Evolutionary conservation across 768 basidiomycete genomes (phyloP).

Genomic region (Candolleomyces aberdarensis): DNA sequence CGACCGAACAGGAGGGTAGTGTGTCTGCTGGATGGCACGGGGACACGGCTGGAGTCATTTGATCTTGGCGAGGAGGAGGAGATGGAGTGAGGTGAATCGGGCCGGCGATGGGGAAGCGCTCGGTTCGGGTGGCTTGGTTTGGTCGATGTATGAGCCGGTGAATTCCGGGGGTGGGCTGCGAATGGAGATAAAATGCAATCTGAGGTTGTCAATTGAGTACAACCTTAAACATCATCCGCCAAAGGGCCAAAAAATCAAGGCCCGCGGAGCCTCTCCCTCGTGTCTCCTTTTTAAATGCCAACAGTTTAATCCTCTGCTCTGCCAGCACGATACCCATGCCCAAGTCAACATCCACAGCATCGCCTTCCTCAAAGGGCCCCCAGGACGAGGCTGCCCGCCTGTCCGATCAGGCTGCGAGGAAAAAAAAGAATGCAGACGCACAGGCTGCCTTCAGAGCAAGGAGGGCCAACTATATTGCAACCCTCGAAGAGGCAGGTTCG

Average conservation of each 20-base stretch:
- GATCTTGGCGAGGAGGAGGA: slow-evolving; percentile 57
- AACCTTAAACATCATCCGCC: slow-evolving; percentile 9
- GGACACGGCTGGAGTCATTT: slow-evolving; percentile 64
- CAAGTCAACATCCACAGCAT: slow-evolving; percentile 34
- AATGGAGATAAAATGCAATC: slow-evolving; percentile 35
- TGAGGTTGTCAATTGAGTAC: slow-evolving; percentile 30
- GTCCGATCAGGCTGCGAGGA: slow-evolving; percentile 69
- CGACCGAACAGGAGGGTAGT: slow-evolving; percentile 69
- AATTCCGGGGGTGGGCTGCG: slow-evolving; percentile 19
- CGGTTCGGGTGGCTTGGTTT: not conserved
- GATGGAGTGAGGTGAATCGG: slow-evolving; percentile 24
- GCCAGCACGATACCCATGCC: slow-evolving; percentile 36
- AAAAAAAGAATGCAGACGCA: slow-evolving; percentile 89
- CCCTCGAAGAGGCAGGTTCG: slow-evolving; percentile 77
- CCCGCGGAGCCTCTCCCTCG: slow-evolving; percentile 62
- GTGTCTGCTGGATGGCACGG: slow-evolving; percentile 66
- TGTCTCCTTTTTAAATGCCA: slow-evolving; percentile 66
- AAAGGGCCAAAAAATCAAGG: not conserved
- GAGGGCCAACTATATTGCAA: slow-evolving; percentile 83
- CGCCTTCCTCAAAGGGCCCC: slow-evolving; percentile 31
- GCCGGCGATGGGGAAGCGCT: slow-evolving; percentile 23
- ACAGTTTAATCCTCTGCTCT: slow-evolving; percentile 30
- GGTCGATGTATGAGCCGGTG: slow-evolving; percentile 18
- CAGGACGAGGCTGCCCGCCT: slow-evolving; percentile 39
- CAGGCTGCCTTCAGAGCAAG: slow-evolving; percentile 83